Evolutionary conservation across 2,329 filamentous ascomycete genomes (phyloP).

Genomic region (Cytospora chrysosperma): DNA sequence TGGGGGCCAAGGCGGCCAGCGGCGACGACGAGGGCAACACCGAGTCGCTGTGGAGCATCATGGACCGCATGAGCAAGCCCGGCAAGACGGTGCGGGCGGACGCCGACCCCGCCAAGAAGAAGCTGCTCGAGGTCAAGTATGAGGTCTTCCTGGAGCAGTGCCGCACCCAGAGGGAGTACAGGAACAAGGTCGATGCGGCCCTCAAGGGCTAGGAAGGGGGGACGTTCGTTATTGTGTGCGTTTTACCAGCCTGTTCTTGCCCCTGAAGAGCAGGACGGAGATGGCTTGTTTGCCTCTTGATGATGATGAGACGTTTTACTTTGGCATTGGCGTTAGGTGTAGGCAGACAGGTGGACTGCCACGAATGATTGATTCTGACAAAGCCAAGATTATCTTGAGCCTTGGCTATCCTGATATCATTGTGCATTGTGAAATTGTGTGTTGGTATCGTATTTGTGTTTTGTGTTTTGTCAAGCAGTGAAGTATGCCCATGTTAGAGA

Average conservation of each 20-base stretch:
- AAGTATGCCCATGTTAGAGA: neutral
- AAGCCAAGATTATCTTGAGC: neutral
- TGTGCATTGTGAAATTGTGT: no score
- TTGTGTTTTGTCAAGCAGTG: neutral
- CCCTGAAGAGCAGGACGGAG: neutral
- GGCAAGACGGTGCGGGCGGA: conserved; percentile 79
- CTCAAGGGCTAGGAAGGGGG: conserved; percentile 33
- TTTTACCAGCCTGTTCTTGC: neutral
- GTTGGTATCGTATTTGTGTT: no score
- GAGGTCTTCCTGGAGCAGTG: conserved; percentile 94
- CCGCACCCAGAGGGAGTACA: conserved; percentile 78
- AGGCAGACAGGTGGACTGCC: neutral
- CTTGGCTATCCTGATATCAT: neutral
- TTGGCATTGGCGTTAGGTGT: neutral
- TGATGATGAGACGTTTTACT: neutral
- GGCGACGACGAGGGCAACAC: conserved; percentile 73
- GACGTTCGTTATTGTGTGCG: no score
- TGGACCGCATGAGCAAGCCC: conserved; percentile 96
- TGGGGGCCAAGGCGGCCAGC: conserved; percentile 94
- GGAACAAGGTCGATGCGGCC: conserved; percentile 71
- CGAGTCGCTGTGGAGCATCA: conserved; percentile 91
- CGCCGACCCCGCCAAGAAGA: conserved; percentile 70
- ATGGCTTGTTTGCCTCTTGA: neutral
- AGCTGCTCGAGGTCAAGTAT: conserved; percentile 84
- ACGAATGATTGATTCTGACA: neutral